Evolutionary conservation across 345 rosid species (phyloP).

Genomic region (Eucalyptus sp.): DNA sequence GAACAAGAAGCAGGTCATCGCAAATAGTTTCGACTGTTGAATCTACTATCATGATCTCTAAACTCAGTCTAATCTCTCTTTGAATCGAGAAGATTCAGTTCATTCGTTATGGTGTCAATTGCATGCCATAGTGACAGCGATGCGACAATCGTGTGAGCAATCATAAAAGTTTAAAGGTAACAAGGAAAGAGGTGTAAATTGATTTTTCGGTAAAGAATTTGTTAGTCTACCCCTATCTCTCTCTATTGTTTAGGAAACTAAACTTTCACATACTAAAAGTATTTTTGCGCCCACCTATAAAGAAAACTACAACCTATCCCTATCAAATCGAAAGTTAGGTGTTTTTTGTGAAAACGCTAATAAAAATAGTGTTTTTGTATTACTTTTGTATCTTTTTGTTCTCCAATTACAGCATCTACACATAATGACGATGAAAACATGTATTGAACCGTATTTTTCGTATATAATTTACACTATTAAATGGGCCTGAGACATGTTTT

Average conservation of each 20-base stretch:
- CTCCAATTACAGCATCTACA: background rate
- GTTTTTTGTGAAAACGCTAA: background rate
- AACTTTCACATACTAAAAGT: background rate
- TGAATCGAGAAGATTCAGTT: background rate
- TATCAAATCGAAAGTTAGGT: background rate
- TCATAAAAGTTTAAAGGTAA: background rate
- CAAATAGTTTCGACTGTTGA: background rate
- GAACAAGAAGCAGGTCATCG: background rate
- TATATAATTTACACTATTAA: background rate
- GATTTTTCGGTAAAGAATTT: background rate
- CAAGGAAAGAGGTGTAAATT: background rate
- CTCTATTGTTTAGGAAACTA: background rate
- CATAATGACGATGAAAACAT: background rate
- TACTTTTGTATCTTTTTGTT: background rate
- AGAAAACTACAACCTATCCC: background rate
- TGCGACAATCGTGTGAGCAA: rapidly evolving
- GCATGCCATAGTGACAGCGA: rapidly evolving
- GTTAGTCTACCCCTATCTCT: rapidly evolving
- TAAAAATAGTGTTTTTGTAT: background rate
- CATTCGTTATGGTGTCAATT: rapidly evolving
- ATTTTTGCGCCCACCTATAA: background rate
- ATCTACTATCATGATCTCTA: background rate
- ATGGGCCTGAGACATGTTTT: background rate
- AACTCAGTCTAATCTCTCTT: background rate
- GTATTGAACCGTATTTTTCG: background rate